Evolutionary conservation across 768 basidiomycete genomes (phyloP), one percentile per base, ranked within the genome.

Genomic region (Podaxis pistillaris): DNA sequence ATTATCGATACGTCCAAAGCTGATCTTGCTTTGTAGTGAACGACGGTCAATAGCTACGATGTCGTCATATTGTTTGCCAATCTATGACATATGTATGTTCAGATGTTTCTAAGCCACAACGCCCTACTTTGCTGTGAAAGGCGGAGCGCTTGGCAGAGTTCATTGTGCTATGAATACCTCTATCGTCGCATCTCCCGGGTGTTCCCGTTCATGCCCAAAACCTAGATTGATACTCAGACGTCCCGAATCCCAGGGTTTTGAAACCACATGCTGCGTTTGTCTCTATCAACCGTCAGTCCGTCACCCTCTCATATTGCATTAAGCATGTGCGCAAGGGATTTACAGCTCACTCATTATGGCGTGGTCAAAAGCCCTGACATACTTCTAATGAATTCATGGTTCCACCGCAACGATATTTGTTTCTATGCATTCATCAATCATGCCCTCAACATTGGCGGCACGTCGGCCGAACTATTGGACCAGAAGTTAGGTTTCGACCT

Each of bases 141-240:
- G 41, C 58, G 58, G 58, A 59, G 50, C 58, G 58, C 58, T 49
- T 36, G 17, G 37, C 22, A 24, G 9, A n/a, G 40, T 47, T 44
- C 9, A 56, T 26, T 36, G 28, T 36, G 9, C 58, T 50, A 37
- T 26, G 49, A 50, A 50, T 50, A 50, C 13, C 22, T 26, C 22
- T 12, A 15, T 12, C 5, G 24, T 22, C 22, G 17, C 44, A 17
- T 30, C 36, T 1, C 58, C 19, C 58, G 58, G 58, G 7, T 19
- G 19, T 37, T 52, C 22, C 58, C 58, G 49, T 59, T 26, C 58
- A 40, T 24, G 22, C 19, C 46, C 33, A 24, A 36, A 33, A 56
- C 9, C 54, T 56, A 44, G 56, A 56, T 56, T 44, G 28, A 40
- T 56, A 36, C 24, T 28, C 41, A 44, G 7, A 44, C 53, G 37